A percentile compares a stretch with the other conserved stretches of the same genome.
These are phyloP conservation scores for Suillus lakei DNA, from an alignment of 768 basidiomycete genomes.

Conservation along the genomic window DNA sequence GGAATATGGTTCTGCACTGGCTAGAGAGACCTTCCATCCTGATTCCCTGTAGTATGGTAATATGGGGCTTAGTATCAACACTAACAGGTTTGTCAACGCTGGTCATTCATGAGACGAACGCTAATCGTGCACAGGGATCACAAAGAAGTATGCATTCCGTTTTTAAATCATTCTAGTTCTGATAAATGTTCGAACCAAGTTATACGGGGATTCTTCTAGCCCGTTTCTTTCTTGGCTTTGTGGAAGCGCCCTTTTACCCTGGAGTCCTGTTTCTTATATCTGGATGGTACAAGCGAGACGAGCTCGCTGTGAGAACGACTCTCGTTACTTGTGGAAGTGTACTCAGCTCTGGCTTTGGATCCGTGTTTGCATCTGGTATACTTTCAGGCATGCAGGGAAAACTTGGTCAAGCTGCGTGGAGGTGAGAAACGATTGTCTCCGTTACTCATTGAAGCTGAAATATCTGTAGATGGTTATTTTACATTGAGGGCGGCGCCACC, in stretches of 20 bases:
- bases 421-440: slow-evolving; percentile 40
- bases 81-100: slow-evolving; percentile 45
- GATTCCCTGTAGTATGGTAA: slow-evolving; percentile 61
- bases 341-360: slow-evolving; percentile 78
- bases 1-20: slow-evolving; percentile 70
- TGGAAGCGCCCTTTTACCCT: slow-evolving; percentile 67
- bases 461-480: slow-evolving; percentile 63
- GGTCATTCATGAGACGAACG: slow-evolving; percentile 8
- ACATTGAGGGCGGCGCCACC: slow-evolving; percentile 61
- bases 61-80: slow-evolving; percentile 65
- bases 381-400: slow-evolving; percentile 67
- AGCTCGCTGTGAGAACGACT: slow-evolving; percentile 68
- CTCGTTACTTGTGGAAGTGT: slow-evolving; percentile 69
- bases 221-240: slow-evolving; percentile 78
- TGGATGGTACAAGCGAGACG: slow-evolving; percentile 65
- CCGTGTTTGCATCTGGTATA: slow-evolving; percentile 74
- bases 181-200: slow-evolving; percentile 41
- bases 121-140: slow-evolving; percentile 39
- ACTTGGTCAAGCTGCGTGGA: slow-evolving; percentile 70
- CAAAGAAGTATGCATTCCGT: slow-evolving; percentile 22
- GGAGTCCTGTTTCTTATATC: slow-evolving; percentile 66
- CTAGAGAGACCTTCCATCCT: slow-evolving; percentile 68
- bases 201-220: slow-evolving; percentile 64
- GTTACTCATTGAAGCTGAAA: neutral
- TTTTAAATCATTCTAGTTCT: neutral